Evolutionary conservation across 441 rosid species (phyloP).

Genomic region (Sinapis alba): DNA sequence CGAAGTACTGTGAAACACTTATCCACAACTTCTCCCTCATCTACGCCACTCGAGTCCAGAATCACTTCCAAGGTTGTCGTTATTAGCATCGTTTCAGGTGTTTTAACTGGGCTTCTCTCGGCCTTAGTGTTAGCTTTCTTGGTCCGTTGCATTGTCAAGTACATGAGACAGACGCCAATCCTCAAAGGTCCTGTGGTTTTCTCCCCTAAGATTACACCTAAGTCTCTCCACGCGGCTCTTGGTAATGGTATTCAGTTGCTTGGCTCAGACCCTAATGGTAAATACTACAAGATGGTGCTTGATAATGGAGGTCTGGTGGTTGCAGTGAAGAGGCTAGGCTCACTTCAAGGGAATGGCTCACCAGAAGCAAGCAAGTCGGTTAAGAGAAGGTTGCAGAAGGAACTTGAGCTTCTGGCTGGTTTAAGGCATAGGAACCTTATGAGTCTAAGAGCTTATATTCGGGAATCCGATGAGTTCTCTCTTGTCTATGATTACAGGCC

Average conservation of each 20-base stretch:
- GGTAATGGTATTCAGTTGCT: constrained; percentile 64
- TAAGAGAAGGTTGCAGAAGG: constrained; percentile 78
- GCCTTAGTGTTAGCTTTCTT: constrained; percentile 63
- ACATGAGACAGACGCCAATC: constrained; percentile 74
- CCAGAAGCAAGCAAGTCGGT: constrained; percentile 49
- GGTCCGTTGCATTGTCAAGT: constrained; percentile 56
- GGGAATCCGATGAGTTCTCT: constrained; percentile 70
- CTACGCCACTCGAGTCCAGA: constrained; percentile 48
- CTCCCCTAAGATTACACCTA: constrained; percentile 76
- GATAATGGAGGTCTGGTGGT: constrained; percentile 80
- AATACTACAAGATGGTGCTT: constrained; percentile 71
- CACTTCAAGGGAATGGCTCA: constrained; percentile 51
- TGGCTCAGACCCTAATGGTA: constrained; percentile 82
- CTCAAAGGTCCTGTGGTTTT: constrained; percentile 94
- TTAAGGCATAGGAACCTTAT: constrained; percentile 83
- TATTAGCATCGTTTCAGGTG: constrained; percentile 67
- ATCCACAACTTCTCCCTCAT: constrained; percentile 42
- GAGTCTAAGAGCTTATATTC: constrained; percentile 89
- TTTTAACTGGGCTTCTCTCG: constrained; percentile 61
- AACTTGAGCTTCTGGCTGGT: constrained; percentile 82
- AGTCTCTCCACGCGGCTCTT: constrained; percentile 77
- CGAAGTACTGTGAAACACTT: constrained; percentile 54
- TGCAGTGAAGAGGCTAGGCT: constrained; percentile 80
- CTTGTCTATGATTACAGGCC: constrained; percentile 86
- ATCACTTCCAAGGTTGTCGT: constrained; percentile 61